Percentiles rank a stretch among this genome's conserved stretches.
These are phyloP conservation scores for Climacium dendroides DNA, from an alignment of 225 moss, liverwort and hornwort species.

Conservation along the genomic window DNA sequence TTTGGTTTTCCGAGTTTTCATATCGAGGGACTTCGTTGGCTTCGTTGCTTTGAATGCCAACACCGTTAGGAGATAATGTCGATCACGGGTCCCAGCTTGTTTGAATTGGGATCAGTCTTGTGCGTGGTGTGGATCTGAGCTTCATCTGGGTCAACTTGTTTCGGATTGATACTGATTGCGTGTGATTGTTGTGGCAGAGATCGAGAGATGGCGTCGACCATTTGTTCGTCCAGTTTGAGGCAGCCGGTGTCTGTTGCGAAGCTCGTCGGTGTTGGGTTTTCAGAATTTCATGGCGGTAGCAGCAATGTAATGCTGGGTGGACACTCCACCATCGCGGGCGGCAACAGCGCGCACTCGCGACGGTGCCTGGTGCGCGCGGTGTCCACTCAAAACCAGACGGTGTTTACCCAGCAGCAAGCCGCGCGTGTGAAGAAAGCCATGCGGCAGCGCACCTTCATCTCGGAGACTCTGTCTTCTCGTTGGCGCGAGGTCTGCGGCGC, in stretches of 20 bases:
- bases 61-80: neutral
- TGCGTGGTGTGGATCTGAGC: neutral
- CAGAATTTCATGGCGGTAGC: neutral
- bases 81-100: neutral
- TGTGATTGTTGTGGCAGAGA: neutral
- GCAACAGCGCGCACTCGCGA: neutral
- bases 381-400: neutral
- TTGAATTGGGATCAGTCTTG: neutral
- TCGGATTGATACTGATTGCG: neutral
- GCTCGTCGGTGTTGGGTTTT: neutral
- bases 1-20: neutral
- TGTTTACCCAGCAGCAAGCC: neutral
- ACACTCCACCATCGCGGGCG: neutral
- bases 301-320: neutral
- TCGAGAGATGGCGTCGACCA: neutral
- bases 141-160: neutral
- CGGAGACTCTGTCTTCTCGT: neutral
- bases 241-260: neutral
- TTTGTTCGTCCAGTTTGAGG: neutral
- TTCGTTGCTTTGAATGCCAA: neutral
- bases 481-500: constrained; percentile 54
- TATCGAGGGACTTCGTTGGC: neutral
- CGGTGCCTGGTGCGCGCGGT: neutral
- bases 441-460: neutral
- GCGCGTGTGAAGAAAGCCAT: neutral